Percentiles rank a stretch among this genome's conserved stretches.
These are phyloP conservation scores for Clitopilus passeckerianus DNA, from an alignment of 768 basidiomycete species.

Conservation along the genomic window DNA sequence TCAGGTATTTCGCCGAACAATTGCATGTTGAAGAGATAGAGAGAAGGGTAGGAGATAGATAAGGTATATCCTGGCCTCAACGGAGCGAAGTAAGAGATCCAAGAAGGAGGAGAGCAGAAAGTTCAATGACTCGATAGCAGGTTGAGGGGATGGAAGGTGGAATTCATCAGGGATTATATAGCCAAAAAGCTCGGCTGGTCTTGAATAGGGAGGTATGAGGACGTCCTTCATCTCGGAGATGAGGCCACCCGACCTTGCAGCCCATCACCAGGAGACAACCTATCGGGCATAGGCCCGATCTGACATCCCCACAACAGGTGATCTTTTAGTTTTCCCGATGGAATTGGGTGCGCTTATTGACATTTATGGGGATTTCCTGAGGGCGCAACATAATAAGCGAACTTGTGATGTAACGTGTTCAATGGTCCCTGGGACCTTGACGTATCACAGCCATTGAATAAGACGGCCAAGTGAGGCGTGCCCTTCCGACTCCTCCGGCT, in stretches of 20 bases:
- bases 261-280: background rate
- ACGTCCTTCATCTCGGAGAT: background rate
- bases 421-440: background rate
- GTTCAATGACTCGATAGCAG: background rate
- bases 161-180: background rate
- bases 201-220: background rate
- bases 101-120: background rate
- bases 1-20: slow-evolving; percentile 54
- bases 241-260: background rate
- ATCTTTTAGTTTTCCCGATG: background rate
- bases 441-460: background rate
- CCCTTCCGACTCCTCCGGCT: background rate
- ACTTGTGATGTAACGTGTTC: background rate
- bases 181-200: background rate
- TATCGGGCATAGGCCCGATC: background rate
- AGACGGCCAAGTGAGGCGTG: background rate
- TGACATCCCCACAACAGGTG: background rate
- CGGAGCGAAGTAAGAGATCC: background rate
- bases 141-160: background rate
- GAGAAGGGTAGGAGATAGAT: slow-evolving; percentile 1
- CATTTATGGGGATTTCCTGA: background rate
- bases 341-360: background rate
- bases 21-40: slow-evolving; percentile 35
- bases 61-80: background rate
- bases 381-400: background rate